Evolutionary conservation across 768 basidiomycete species (phyloP).

Genomic region (Lyophyllum decastes): DNA sequence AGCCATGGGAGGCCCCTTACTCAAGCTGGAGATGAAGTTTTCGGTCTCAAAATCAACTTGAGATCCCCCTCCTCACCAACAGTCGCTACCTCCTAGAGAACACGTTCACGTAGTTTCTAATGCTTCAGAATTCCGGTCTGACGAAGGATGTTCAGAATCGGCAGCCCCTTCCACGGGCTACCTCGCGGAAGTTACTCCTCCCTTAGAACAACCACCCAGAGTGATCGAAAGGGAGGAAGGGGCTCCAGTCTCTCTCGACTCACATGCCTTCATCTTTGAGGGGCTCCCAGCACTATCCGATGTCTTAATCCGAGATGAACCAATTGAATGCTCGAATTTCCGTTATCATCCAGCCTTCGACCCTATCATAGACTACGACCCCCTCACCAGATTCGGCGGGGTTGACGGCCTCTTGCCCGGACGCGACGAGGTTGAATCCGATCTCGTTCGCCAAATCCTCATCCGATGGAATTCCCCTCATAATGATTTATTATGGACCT

Average conservation of each 20-base stretch:
- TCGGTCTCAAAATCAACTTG: background rate
- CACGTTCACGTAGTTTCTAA: too few species aligned
- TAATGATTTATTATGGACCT: background rate
- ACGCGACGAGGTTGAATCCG: background rate
- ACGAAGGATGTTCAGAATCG: too few species aligned
- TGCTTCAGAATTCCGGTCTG: too few species aligned
- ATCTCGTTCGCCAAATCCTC: background rate
- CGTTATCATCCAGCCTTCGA: background rate
- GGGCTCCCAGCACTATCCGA: background rate
- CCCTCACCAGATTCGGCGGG: background rate
- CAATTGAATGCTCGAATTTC: background rate
- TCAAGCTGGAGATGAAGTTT: background rate
- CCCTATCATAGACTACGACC: background rate
- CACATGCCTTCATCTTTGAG: background rate
- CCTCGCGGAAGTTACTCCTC: too few species aligned
- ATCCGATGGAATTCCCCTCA: background rate
- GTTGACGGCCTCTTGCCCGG: background rate
- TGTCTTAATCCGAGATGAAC: background rate
- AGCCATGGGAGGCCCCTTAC: background rate
- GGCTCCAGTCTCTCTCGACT: background rate
- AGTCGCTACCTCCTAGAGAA: background rate
- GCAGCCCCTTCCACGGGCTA: too few species aligned
- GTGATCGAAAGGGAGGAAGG: too few species aligned
- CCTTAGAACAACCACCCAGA: too few species aligned
- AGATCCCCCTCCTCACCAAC: background rate